Percentiles rank a stretch among this genome's conserved stretches.
Conservation (phyloP, 2,329 filamentous ascomycete species). For the Tricladium varicosporioides region DNA sequence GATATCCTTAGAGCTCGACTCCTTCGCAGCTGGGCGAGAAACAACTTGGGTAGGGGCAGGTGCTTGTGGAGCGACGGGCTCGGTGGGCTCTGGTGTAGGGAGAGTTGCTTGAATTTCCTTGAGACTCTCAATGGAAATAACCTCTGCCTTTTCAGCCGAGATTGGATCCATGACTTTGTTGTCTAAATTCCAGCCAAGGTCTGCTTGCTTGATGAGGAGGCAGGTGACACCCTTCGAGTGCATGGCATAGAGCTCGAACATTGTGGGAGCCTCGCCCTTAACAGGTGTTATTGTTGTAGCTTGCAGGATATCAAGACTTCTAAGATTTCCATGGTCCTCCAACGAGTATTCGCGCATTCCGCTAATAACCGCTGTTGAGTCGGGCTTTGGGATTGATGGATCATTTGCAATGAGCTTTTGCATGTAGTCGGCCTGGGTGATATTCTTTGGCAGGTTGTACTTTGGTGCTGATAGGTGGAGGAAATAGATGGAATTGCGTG, state of each 20-base stretch:
- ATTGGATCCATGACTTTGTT: conserved; percentile 81
- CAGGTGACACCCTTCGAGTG: conserved; percentile 97
- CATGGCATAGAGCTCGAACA: conserved; percentile 97
- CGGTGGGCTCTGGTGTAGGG: conserved; percentile 17
- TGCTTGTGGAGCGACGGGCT: conserved; percentile 14
- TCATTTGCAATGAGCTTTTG: conserved; percentile 73
- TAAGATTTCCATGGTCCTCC: conserved; percentile 77
- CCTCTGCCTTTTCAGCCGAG: conserved; percentile 70
- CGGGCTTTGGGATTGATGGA: conserved; percentile 73
- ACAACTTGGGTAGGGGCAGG: conserved; percentile 27
- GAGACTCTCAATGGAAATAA: conserved; percentile 68
- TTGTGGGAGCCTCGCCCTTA: conserved; percentile 61
- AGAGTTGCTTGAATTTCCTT: conserved; percentile 42
- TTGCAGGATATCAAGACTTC: conserved; percentile 86
- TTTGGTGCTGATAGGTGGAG: conserved; percentile 91
- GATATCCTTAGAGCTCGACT: conserved; percentile 24
- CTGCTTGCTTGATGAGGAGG: conserved; percentile 78
- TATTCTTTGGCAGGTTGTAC: conserved; percentile 73
- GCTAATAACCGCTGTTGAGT: conserved; percentile 96
- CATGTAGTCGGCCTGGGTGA: conserved; percentile 88
- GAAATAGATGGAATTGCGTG: conserved; percentile 96
- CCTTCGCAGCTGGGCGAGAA: conserved; percentile 29
- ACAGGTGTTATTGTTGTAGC: conserved; percentile 63
- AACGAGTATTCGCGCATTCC: conserved; percentile 95
- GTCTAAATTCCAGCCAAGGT: conserved; percentile 88